Base-by-base conservation (phyloP, 2,329 filamentous ascomycete species). In the Pseudophaeomoniella oleicola region DNA sequence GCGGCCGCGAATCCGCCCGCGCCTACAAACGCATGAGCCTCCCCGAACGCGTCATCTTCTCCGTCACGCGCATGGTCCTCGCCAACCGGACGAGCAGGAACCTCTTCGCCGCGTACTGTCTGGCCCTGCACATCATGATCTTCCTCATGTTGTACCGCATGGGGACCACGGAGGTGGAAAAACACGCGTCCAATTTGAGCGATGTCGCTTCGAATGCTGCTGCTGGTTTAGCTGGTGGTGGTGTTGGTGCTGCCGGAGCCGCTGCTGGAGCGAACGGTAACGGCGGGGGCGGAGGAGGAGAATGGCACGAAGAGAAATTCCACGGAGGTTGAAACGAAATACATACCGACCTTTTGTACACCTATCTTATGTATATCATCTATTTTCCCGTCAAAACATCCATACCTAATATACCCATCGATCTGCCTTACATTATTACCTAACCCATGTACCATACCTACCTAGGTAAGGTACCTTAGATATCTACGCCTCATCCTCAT, bases 11-110 rank as follows among this genome's bases (percentile, higher is more conserved):
- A 61, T 87, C 82, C 27, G 80, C 85, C 4, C 71, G 92, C 34
- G 90, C 88, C 1, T 87, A 94, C 58, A 85, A 86, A 51, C 76
- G 87, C 30, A 93, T 98, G 86, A 88, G 79, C 50, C 63, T 94
- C 5, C 86, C 87, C 0, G 90, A 98, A 58, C 71, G 90, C 29
- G 74, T 85, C 34, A 81, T 98, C 3, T 93, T 93, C 59, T 87
- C 86, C 19, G 71, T 94, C 37, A 94, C 88, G 33, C 73, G 86
- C 39, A 83, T 94, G 63, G 84, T 98, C 33, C 67, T 98, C 43
- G 84, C 87, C 36, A 94, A 86, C 33, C 69, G 90, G 42, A 83
- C 81, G 17, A 94, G 86, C 61, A 73, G 92, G 44, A 98, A 96
- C 56, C 57, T 98, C 40, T 98, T 98, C 59, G 90, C 87, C 1